Base-by-base conservation (phyloP, 495 filamentous ascomycete species). In the Hyaloscypha finlandica region DNA sequence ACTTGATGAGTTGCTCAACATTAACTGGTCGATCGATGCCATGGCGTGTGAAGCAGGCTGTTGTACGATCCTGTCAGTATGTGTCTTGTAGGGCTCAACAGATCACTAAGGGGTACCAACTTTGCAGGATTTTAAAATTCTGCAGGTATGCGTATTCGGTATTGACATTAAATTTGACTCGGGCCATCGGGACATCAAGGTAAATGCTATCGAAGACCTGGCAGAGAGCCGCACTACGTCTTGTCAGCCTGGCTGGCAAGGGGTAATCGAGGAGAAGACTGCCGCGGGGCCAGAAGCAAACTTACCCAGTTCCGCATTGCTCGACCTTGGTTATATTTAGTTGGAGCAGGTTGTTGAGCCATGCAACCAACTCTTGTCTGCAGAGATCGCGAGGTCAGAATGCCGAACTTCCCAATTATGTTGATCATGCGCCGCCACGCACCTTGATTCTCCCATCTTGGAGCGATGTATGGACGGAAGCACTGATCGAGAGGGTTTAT, bases 121-220 rank as follows among this genome's bases (percentile, higher is more conserved):
- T 79, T 79, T 96, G 93, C 60, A 99, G 85, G 69, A 97, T 82
- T 79, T 98, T 99, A 83, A 96, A 97, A 79, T 99, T 99, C 75
- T 96, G 91, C 60, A 98, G 86, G 79, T 99, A 99, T 68, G 92
- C 93, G 77, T 97, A 97, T 85, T 99, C 95, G 56, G 87, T 89
- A 81, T 93, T 97, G 69, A 94, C 95, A 74, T 97, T 97, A 84
- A 99, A 99, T 79, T 96, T 97, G 81, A 99, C 94, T 67, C 91
- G 89, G 51, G 89, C 85, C 95, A 99, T 98, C 65, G 95, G 93
- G 33, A 99, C 87, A 80, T 99, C 95, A 80, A 92, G 86, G 83
- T 90, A 98, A 76, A 99, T 97, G 75, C 92, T 97, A 77, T 99
- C 95, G 77, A 97, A 97, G 70, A 99, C 82, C 80, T 99, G 95